Evolutionary conservation across 805 yeast species (phyloP).

Genomic region (Kodamaea hsintzibuensis): DNA sequence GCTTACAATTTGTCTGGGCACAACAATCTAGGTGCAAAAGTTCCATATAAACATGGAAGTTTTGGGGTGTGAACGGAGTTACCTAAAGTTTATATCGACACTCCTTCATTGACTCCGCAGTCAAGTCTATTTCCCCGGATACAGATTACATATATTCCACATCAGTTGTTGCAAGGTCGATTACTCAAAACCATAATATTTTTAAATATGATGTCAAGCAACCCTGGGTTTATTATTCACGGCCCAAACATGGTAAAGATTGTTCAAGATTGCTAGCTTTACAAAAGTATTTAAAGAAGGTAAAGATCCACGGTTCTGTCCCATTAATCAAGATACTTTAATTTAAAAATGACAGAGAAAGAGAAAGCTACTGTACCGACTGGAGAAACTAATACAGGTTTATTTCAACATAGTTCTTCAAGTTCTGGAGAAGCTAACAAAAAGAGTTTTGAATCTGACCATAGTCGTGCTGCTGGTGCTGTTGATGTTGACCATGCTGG

Average conservation of each 20-base stretch:
- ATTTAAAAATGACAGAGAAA: background rate
- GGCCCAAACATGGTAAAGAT: background rate
- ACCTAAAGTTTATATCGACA: background rate
- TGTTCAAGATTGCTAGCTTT: too few species aligned
- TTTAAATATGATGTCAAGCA: background rate
- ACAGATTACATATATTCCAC: background rate
- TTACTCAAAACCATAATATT: background rate
- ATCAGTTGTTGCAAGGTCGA: background rate
- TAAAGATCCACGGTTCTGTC: background rate
- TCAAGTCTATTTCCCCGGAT: background rate
- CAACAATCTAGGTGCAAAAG: too few species aligned
- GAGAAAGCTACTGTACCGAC: background rate
- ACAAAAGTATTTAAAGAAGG: background rate
- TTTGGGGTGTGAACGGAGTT: too few species aligned
- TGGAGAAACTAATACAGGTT: background rate
- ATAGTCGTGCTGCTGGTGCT: background rate
- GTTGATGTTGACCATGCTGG: background rate
- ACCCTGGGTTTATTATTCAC: background rate
- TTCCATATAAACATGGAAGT: too few species aligned
- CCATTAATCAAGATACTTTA: constrained; percentile 17
- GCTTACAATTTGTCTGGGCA: too few species aligned
- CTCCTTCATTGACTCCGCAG: background rate
- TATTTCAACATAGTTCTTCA: constrained; percentile 2
- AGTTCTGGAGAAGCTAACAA: constrained; percentile 34
- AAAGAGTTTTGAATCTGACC: background rate